Base-by-base conservation (phyloP, 192 early-diverging fungal species). In the Phlyctochytrium arcticum region DNA sequence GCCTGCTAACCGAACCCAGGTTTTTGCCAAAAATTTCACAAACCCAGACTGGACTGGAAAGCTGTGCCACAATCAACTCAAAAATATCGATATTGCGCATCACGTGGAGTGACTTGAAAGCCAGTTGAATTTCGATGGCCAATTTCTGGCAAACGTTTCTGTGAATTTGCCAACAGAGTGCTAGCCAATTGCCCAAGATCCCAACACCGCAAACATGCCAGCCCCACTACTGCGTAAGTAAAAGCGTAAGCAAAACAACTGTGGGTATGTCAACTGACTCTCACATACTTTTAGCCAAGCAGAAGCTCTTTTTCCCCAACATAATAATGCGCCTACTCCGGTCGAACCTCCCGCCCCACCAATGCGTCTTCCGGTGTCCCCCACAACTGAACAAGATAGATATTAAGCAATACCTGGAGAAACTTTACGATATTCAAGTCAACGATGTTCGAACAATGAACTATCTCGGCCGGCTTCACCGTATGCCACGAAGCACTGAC, bases 381-480 rank as follows among this genome's bases (percentile, higher is more conserved):
- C 88, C 88, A 27, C 79, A 85, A 29, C 75, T 90, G 63, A 98
- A 96, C 88, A 98, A 98, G 78, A 81, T 98, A 37, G 95, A 98
- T 70, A 92, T 98, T 69, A 80, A 83, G 39, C 86, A 88, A 53
- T 92, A 92, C 63, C 85, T 98, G 26, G 72, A 83, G 50, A 83
- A 90, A 57, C 85, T 96, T 30, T 98, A 98, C 74, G 79, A 86
- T 49, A 79, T 95, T 29, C 81, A 78, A 35, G 81, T 98, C 6
- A 83, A 85, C 21, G 90, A 92, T 66, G 89, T 98, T 12, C 88
- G 93, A 55, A 98, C 93, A 6, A 85, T 91, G 77, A 93, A 92
- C 75, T 92, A 93, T 72, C 80, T 85, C 23, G 89, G 89, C 49
- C 68, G 62, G 17, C 12, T 39, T 19, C 48, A 81, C 67, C 74